Base-by-base conservation (phyloP, 345 rosid species). In the Nasturtium officinale region DNA sequence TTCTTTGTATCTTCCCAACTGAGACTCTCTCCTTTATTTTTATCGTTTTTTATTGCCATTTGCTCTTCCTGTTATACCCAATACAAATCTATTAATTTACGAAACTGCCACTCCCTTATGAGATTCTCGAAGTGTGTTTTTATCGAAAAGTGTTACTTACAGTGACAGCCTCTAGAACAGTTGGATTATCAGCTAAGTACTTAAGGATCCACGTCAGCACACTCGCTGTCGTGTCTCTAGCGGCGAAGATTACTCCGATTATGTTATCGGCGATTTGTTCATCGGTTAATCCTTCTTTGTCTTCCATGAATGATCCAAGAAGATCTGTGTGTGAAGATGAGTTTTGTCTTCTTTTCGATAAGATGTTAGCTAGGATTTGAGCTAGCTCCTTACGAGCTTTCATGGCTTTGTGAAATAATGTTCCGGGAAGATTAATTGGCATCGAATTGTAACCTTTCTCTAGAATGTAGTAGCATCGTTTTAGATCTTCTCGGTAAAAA, bases 231-330 rank as follows among this genome's bases (percentile, higher is more conserved):
- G 98, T 92, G 80, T 92, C 98, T 3, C 95, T 87, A 12, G 98
- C 96, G 0, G 98, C 98, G 57, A 92, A 92, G 55, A 92, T 90
- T 0, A 90, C 92, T 5, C 98, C 96, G 55, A 92, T 92, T n/a
- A 92, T 81, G 84, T 92, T 92, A 50, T 92, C 98, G 0, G 98
- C 90, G 43, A 92, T 87, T 66, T 92, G 96, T 20, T 90, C 90
- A 9, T 92, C 95, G 10, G 73, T 83, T 40, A 92, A 81, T 17
- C 86, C 88, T 81, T 78, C 90, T 61, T 83, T 84, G 61, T 82
- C 90, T 37, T 81, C 87, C 96, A 89, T 87, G 85, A 91, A 89
- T 38, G 96, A 87, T 23, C 81, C 85, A 1, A 91, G 84, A 54
- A 91, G 79, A 79, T 89, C 97, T 12, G 55, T 83, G 72, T 80